A percentile compares a stretch with the other conserved stretches of the same genome.
Evolutionary conservation across 1,284 basidiomycete species (phyloP).

Genomic region (Leccinum discolor): DNA sequence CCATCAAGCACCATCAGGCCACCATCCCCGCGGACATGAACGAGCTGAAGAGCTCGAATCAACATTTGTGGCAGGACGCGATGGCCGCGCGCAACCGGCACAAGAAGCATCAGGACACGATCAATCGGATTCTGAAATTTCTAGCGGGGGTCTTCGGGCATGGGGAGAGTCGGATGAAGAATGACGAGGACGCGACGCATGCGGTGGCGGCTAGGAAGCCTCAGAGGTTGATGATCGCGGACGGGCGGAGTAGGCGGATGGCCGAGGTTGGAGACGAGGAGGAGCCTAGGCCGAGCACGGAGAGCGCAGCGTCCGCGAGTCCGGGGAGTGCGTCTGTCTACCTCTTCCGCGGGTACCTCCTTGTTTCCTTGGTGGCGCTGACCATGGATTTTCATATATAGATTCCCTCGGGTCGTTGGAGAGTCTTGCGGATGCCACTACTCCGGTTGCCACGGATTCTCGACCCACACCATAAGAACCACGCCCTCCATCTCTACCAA

Average conservation of each 20-base stretch:
- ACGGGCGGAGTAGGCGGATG: conserved; percentile 40
- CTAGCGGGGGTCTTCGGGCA: conserved; percentile 90
- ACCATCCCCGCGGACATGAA: conserved; percentile 64
- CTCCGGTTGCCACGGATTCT: conserved; percentile 10
- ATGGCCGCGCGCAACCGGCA: conserved; percentile 58
- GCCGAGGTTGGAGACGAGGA: conserved; percentile 40
- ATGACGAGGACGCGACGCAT: conserved; percentile 44
- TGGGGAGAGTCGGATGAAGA: conserved; percentile 40
- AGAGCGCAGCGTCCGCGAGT: conserved; percentile 28
- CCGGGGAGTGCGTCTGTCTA: conserved; percentile 12
- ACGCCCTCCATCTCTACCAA: conserved; percentile 42
- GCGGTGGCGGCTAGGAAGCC: conserved; percentile 53
- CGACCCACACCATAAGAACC: conserved; percentile 7
- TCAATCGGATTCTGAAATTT: conserved; percentile 94
- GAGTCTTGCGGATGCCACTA: conserved; percentile 24
- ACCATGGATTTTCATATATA: conserved; percentile 7
- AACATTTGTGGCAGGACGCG: too few relatives aligned
- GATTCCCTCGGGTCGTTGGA: conserved; percentile 33
- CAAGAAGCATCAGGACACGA: conserved; percentile 95
- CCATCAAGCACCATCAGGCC: conserved; percentile 91
- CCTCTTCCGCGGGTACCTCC: not conserved
- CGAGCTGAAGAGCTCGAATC: too few relatives aligned
- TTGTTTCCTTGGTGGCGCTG: not conserved
- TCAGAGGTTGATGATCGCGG: conserved; percentile 69
- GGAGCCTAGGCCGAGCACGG: conserved; percentile 27